Conservation (phyloP, 2,329 filamentous ascomycete genomes). For the Arthrobotrys pseudoclavata region DNA sequence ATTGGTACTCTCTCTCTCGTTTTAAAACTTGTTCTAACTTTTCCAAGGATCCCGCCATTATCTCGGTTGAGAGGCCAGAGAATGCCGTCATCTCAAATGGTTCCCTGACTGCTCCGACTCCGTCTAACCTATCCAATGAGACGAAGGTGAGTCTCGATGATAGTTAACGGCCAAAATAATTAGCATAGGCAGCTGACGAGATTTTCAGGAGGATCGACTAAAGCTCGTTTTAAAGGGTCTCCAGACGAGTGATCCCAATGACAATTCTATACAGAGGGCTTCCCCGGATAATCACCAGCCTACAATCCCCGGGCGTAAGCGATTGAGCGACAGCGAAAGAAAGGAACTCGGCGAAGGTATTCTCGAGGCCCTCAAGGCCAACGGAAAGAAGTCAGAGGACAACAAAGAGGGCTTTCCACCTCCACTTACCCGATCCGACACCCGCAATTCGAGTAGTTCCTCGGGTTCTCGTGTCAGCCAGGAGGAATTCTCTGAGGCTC, state of each 20-base stretch:
- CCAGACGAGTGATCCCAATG: slow-evolving; percentile 32
- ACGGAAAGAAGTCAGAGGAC: slow-evolving; percentile 2
- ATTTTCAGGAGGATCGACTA: slow-evolving; percentile 32
- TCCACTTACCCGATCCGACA: slow-evolving; percentile 26
- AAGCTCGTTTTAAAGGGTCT: slow-evolving; percentile 43
- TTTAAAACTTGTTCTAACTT: slow-evolving; percentile 1
- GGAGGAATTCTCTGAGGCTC: slow-evolving; percentile 53
- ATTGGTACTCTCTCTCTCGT: not conserved
- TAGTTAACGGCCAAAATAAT: not conserved
- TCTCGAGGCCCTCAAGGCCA: slow-evolving; percentile 20
- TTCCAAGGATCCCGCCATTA: slow-evolving; percentile 47
- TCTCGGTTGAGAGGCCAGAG: slow-evolving; percentile 47
- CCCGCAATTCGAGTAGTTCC: slow-evolving; percentile 50
- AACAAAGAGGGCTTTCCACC: not conserved
- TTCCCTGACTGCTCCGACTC: slow-evolving; percentile 11
- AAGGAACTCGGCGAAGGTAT: slow-evolving; percentile 15
- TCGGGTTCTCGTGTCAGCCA: slow-evolving; percentile 48
- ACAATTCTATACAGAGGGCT: not conserved
- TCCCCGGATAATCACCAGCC: not conserved
- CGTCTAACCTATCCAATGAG: not conserved
- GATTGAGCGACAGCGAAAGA: slow-evolving; percentile 5
- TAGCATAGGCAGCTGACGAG: slow-evolving; percentile 7
- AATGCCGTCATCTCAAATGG: slow-evolving; percentile 26
- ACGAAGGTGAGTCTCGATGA: slow-evolving; percentile 21
- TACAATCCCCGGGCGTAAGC: not conserved